Base-by-base conservation (phyloP, 371 early-diverging fungal species). In the Choanephora cucurbitarum region DNA sequence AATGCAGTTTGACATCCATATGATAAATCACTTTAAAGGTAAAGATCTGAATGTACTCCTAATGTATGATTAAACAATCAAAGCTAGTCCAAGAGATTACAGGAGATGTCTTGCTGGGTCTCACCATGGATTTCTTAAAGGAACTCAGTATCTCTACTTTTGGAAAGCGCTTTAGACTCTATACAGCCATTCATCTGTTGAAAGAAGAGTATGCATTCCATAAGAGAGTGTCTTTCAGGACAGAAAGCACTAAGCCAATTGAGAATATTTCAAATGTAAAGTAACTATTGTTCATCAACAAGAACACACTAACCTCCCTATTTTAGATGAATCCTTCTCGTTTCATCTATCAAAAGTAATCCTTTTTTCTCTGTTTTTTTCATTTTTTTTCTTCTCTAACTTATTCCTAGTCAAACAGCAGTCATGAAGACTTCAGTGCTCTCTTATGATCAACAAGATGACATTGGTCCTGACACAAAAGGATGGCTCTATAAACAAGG, bases 401-500 rank as follows among this genome's bases (percentile, higher is more conserved):
- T 28, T 3, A 28, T 28, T 28, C 7, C 28, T 28, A 28, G 3
- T 28, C 3, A 7, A 28, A 24, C 41, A 56, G 15, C 51, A 45
- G 0, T 55, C 50, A 23, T 43, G 53, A 9, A 42, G 52, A 6
- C 40, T 58, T 14, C 66, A 62, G 49, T 49, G 56, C 52, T 56
- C 48, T n/a, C 45, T 49, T 19, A 43, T 23, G 42, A 45, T 5
- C 47, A 34, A 57, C 52, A 11, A 44, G 54, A 11, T n/a, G 60
- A 66, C 22, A 72, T 76, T 34, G 63, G 72, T 31, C 84, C 87
- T 2, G 85, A 85, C 50, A 78, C 83, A 60, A 80, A 84, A 56
- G 86, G 86, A 5, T 86, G 81, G 80, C 72, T 89, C 23, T 76
- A 82, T 60, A 87, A 87, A 54, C 84, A 85, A 58, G 79, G 85